Evolutionary conservation across 805 yeast genomes (phyloP).

Genomic region (Candida hungchunana): DNA sequence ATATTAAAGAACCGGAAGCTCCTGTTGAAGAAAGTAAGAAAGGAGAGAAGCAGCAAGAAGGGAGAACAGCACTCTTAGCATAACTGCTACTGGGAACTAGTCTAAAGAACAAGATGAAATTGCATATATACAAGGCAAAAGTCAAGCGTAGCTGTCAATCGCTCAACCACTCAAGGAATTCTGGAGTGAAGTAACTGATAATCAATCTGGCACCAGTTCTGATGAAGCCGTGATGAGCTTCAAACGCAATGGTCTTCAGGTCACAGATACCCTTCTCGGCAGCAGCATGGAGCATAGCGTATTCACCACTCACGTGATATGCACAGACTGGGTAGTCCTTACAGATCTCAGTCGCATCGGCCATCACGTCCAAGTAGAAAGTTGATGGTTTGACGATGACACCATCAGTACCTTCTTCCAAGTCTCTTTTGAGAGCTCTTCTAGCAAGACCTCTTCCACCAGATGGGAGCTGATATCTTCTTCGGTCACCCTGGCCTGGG

Average conservation of each 20-base stretch:
- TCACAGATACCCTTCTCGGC: slow-evolving; percentile 94
- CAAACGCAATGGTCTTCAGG: slow-evolving; percentile 72
- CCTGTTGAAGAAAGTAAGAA: slow-evolving; percentile 13
- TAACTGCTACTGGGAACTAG: too few relatives aligned
- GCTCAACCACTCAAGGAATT: slow-evolving; percentile 87
- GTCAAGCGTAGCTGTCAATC: slow-evolving; percentile 15
- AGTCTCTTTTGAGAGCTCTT: slow-evolving; percentile 81
- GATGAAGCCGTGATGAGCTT: slow-evolving; percentile 83
- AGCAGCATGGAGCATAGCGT: slow-evolving; percentile 97
- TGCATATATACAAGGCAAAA: neutral
- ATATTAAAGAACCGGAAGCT: slow-evolving; percentile 14
- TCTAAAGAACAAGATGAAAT: too few relatives aligned
- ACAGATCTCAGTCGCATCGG: slow-evolving; percentile 82
- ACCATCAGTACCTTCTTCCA: slow-evolving; percentile 93
- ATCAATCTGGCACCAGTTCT: slow-evolving; percentile 95
- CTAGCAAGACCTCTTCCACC: slow-evolving; percentile 93
- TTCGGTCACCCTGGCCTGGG: slow-evolving; percentile 89
- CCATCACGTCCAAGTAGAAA: slow-evolving; percentile 85
- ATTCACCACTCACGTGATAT: slow-evolving; percentile 96
- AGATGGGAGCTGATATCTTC: slow-evolving; percentile 87
- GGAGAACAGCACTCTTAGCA: slow-evolving; percentile 19
- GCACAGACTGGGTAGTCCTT: slow-evolving; percentile 86
- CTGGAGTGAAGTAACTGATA: slow-evolving; percentile 92
- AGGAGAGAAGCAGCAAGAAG: slow-evolving; percentile 18
- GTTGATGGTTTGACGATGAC: slow-evolving; percentile 95